Percentiles rank a stretch among this genome's conserved stretches.
phyloP scores from a whole-genome alignment of 495 filamentous ascomycete species.

The Neohortaea acidophila region DNA sequence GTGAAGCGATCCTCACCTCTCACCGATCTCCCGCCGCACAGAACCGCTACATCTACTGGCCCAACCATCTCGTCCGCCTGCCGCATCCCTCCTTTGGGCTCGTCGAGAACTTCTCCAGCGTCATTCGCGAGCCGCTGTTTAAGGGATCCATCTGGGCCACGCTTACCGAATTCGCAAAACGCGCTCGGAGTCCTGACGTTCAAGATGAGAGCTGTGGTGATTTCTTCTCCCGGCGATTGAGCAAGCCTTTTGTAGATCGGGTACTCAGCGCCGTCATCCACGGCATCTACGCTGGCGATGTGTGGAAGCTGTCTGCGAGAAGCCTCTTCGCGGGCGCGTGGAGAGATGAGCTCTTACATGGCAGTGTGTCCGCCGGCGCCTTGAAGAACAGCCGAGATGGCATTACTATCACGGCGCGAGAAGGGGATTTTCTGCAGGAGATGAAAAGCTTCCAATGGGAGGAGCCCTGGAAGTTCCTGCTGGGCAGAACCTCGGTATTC shows the following conservation, averaged over 20 bases:
- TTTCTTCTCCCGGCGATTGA: slow-evolving; percentile 46
- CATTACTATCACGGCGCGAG: slow-evolving; percentile 11
- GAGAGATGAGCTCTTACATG: slow-evolving; percentile 32
- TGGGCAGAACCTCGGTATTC: slow-evolving; percentile 36
- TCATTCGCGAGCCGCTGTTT: slow-evolving; percentile 51
- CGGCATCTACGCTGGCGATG: slow-evolving; percentile 89
- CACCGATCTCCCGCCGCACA: slow-evolving; percentile 34
- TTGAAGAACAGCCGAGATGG: slow-evolving; percentile 8
- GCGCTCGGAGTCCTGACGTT: slow-evolving; percentile 3
- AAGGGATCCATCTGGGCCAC: slow-evolving; percentile 31
- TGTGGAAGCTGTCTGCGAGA: slow-evolving; percentile 59
- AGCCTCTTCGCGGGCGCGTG: slow-evolving; percentile 42
- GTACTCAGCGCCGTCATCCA: slow-evolving; percentile 64
- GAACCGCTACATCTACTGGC: slow-evolving; percentile 83
- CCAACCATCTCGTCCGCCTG: slow-evolving; percentile 65
- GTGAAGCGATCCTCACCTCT: slow-evolving; percentile 44
- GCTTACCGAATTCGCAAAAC: slow-evolving; percentile 28
- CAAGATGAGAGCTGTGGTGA: slow-evolving; percentile 58
- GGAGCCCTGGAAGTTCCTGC: slow-evolving; percentile 14
- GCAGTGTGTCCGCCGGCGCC: slow-evolving; percentile 23
- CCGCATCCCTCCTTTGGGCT: slow-evolving; percentile 33
- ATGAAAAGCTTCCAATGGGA: slow-evolving; percentile 18
- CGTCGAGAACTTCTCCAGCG: slow-evolving; percentile 16
- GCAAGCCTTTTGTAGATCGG: slow-evolving; percentile 50
- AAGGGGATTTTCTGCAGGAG: slow-evolving; percentile 17